Conservation (phyloP, 148 eudicot species). For the Fagopyrum esculentum region DNA sequence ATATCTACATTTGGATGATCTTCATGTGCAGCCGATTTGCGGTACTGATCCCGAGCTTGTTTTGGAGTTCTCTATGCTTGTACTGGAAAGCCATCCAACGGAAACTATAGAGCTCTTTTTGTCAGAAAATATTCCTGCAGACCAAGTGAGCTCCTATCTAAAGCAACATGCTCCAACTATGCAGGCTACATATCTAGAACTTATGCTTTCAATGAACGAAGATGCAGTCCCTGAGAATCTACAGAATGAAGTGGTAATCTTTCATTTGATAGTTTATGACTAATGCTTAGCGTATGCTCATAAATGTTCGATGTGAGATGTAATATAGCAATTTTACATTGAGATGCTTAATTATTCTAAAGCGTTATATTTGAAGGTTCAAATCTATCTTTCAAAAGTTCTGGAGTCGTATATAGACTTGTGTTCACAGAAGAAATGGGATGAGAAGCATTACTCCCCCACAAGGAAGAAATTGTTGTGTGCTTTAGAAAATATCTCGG, state of each 20-base stretch:
- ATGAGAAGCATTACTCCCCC: conserved; percentile 65
- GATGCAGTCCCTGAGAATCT: conserved; percentile 86
- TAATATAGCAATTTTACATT: neutral
- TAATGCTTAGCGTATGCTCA: neutral
- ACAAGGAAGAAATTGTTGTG: conserved; percentile 89
- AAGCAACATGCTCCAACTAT: conserved; percentile 95
- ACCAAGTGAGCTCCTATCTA: conserved; percentile 88
- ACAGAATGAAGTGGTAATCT: conserved; percentile 92
- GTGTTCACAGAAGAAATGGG: conserved; percentile 72
- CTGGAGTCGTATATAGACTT: conserved; percentile 86
- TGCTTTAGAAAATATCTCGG: conserved; percentile 76
- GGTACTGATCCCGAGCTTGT: conserved; percentile 90
- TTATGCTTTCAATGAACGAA: conserved; percentile 85
- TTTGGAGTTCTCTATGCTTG: conserved; percentile 86
- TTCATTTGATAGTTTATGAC: neutral
- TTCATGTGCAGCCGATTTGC: conserved; percentile 92
- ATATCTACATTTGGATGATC: conserved; percentile 20
- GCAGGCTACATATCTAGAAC: conserved; percentile 94
- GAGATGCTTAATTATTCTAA: neutral
- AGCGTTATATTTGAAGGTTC: conserved; percentile 44
- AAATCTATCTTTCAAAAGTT: conserved; percentile 94
- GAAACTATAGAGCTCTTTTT: conserved; percentile 93
- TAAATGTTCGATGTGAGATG: neutral
- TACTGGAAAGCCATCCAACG: conserved; percentile 85
- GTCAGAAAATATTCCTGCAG: conserved; percentile 90